Conservation (phyloP, 139 green algal genomes). For the Chara braunii region DNA sequence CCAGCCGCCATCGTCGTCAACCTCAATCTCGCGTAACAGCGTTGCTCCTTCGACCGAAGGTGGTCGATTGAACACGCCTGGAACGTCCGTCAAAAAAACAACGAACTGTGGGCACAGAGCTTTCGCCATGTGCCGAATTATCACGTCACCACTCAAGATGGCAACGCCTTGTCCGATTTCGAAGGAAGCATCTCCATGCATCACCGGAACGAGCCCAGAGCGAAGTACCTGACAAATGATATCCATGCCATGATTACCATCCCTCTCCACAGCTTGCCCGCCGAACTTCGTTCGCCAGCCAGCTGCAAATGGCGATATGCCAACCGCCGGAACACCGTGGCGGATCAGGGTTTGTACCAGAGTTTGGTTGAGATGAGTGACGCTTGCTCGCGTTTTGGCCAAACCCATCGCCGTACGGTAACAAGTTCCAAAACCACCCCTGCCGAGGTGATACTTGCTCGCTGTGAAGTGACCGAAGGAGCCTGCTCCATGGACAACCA, state of each 20-base stretch:
- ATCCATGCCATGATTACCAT: conserved; percentile 13
- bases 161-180: conserved; percentile 18
- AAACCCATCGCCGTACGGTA: neutral
- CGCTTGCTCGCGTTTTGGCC: conserved; percentile 4
- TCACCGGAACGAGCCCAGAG: conserved; percentile 5
- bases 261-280: too few relatives aligned
- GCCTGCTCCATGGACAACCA: too few relatives aligned
- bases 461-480: conserved; percentile 24
- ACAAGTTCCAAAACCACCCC: neutral
- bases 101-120: conserved; percentile 16
- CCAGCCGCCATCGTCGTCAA: too few relatives aligned
- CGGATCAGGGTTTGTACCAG: neutral
- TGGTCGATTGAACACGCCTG: too few relatives aligned
- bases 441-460: neutral
- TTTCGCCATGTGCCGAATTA: conserved; percentile 13
- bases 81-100: conserved; percentile 12
- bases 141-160: conserved; percentile 25
- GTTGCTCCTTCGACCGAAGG: too few relatives aligned
- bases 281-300: conserved; percentile 8
- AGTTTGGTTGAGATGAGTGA: conserved; percentile 1
- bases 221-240: neutral
- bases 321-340: neutral
- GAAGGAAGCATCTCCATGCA: conserved; percentile 18
- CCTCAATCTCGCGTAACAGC: too few relatives aligned
- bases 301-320: conserved; percentile 15